Evolutionary conservation across 768 basidiomycete species (phyloP), one percentile per base, ranked within the genome.

Genomic region (Rhizopogon rudus): DNA sequence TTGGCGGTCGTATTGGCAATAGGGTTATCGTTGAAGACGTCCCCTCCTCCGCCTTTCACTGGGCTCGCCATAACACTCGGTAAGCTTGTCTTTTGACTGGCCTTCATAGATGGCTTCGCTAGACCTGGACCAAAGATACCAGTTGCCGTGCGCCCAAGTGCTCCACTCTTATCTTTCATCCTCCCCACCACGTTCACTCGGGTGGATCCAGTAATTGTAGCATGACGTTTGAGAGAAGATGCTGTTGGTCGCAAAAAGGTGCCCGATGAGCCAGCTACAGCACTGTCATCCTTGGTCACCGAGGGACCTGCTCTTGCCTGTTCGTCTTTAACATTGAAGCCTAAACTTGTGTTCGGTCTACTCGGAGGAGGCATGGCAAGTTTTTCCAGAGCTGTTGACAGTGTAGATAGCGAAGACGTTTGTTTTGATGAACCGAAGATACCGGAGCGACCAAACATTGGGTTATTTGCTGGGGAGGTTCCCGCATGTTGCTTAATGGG

Each of bases 351-450:
- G 52, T 79, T 87, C 1, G 88, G 87, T 41, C 87, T 68, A 22
- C 75, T 76, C 3, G 86, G 88, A 2, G 84, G 78, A 0, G 84
- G 87, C 66, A 81, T 79, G 28, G 77, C 75, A n/a, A 91, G 74
- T 62, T 84, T 87, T 63, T 89, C 83, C 28, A 91, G 70, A 3
- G 88, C 88, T 57, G 76, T 77, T 8, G 85, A 81, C 13, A 91
- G 73, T 5, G 78, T 86, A 5, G 82, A 81, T n/a, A 91, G 67
- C 0, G 85, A 80, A 4, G 81, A 61, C 10, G 62, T 61, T 0
- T 51, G 51, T 35, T 61, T 48, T 5, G 51, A 39, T 25, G 37
- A 40, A 13, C 51, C 54, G 29, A 61, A 35, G 33, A 45, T 48
- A 6, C 41, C 55, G 12, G 35, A 16, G 22, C 50, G 51, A 20